Base-by-base conservation (phyloP, 1,284 basidiomycete genomes). In the Inonotus hispidus region DNA sequence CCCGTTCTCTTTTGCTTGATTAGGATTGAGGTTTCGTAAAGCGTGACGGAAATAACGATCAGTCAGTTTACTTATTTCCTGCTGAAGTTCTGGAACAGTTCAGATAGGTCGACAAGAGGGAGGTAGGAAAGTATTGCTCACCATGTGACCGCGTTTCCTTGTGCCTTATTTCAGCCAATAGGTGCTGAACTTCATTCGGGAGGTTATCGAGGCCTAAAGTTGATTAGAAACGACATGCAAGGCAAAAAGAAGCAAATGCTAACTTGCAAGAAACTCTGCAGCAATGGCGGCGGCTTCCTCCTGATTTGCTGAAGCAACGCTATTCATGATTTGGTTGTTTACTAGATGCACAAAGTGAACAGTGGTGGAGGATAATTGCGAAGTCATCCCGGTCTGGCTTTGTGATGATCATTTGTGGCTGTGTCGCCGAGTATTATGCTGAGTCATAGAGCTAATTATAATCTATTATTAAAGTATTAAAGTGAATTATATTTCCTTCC, bases 191-290 rank as follows among this genome's bases (percentile, higher is more conserved):
- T 71, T 92, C 90, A 58, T 79, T 81, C 0, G 87, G 87, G 47
- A 92, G 75, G 69, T 91, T 92, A 65, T 92, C 90, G 32, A 92
- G 77, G 66, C 82, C 89, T 90, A 23, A 19, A 27, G 47, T 4
- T n/a, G 14, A n/a, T 38, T 25, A 52, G n/a, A 13, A 58, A 49
- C 16, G 56, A 58, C 19, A 19, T 19, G 19, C 49, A 32, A 19
- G 27, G 43, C 35, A 4, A 11, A 32, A 47, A 57, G 49, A 27
- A 19, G n/a, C 19, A 57, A 16, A 1, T 3, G 43, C 53, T 46
- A 8, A 64, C 63, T 58, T 19, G 54, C 53, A n/a, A 64, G 39
- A 41, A 64, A 64, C 41, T 64, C 63, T 39, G 63, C 59, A 7
- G 63, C 55, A 38, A 64, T 39, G 14, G 39, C 21, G 10, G 63